Evolutionary conservation across 805 yeast species (phyloP).

Genomic region (Spathaspora gorwiae): DNA sequence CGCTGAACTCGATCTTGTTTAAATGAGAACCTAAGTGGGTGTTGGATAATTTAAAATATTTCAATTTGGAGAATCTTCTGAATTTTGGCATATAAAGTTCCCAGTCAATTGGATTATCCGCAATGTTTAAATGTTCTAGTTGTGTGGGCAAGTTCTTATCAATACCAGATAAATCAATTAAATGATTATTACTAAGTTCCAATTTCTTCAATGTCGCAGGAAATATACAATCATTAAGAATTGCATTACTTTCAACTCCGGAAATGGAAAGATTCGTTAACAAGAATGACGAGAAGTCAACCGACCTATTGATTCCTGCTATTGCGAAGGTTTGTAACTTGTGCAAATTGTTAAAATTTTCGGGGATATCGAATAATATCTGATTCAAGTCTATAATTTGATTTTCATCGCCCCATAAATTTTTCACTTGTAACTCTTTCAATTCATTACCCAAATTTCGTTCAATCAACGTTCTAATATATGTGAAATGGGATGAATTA

Average conservation of each 20-base stretch:
- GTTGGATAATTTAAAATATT: conserved; percentile 11
- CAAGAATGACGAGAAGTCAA: neutral
- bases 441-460: neutral
- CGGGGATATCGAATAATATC: neutral
- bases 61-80: conserved; percentile 8
- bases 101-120: conserved; percentile 19
- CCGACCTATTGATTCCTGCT: neutral
- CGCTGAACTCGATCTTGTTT: conserved; percentile 11
- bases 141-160: neutral
- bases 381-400: neutral
- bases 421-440: neutral
- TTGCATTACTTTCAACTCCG: neutral
- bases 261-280: conserved; percentile 1
- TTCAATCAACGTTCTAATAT: neutral
- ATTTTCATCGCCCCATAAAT: neutral
- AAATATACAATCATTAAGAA: neutral
- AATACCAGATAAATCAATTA: neutral
- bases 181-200: neutral
- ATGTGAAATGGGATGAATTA: neutral
- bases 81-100: conserved; percentile 3
- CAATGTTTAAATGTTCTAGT: conserved; percentile 4
- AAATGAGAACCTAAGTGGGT: conserved; percentile 12
- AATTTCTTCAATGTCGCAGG: conserved; percentile 9
- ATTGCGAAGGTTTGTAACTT: neutral
- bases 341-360: neutral